Evolutionary conservation across 2,329 filamentous ascomycete species (phyloP).

Genomic region (Ambrosiella beaveri): DNA sequence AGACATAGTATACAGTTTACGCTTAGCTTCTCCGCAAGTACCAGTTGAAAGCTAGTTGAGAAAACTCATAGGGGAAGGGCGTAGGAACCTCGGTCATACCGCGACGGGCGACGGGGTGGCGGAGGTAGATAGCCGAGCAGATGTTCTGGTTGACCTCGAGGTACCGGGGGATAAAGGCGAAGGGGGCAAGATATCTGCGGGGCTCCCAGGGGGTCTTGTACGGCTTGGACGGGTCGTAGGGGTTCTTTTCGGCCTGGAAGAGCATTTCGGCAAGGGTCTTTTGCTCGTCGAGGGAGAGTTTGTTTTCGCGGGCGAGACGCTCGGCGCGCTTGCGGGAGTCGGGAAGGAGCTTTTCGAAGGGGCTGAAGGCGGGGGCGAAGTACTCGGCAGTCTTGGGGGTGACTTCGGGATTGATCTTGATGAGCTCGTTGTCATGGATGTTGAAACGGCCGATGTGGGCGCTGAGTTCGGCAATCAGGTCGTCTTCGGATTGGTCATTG

Average conservation of each 20-base stretch:
- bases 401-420: conserved; percentile 6
- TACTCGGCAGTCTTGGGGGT: conserved; percentile 11
- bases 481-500: conserved; percentile 23
- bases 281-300: conserved; percentile 32
- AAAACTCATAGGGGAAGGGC: conserved; percentile 54
- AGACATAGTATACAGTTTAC: not conserved
- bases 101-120: conserved; percentile 78
- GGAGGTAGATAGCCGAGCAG: conserved; percentile 84
- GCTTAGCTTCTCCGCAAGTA: conserved; percentile 64
- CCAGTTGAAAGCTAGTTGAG: conserved; percentile 81
- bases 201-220: conserved; percentile 87
- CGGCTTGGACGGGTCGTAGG: conserved; percentile 57
- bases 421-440: conserved; percentile 18
- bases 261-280: conserved; percentile 39
- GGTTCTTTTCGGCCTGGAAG: conserved; percentile 52
- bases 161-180: conserved; percentile 88
- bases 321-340: conserved; percentile 18
- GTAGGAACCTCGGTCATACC: conserved; percentile 71
- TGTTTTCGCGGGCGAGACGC: conserved; percentile 20
- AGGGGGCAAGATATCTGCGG: conserved; percentile 70
- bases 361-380: conserved; percentile 10
- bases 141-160: conserved; percentile 96
- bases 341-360: conserved; percentile 6
- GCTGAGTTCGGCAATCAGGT: conserved; percentile 38
- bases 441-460: conserved; percentile 31